A percentile compares a stretch with the other conserved stretches of the same genome.
These are phyloP conservation scores for Wickerhamomyces bisporus DNA, from an alignment of 805 yeast species.

Conservation along the genomic window DNA sequence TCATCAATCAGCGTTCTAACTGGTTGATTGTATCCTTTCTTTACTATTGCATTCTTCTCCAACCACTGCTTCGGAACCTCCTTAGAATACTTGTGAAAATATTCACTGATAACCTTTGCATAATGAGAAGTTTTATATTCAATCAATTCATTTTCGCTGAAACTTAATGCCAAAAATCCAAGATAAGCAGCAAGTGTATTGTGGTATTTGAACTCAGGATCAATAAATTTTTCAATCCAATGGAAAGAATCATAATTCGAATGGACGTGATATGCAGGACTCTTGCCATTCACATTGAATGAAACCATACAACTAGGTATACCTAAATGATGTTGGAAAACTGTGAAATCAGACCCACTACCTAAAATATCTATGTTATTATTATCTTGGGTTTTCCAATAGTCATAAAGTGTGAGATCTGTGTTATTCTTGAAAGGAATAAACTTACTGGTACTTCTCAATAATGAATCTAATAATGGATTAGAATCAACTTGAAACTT, in stretches of 20 bases:
- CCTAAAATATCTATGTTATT: slow-evolving; percentile 38
- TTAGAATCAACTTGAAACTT: slow-evolving; percentile 43
- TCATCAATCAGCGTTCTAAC: too few species aligned
- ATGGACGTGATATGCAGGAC: slow-evolving; percentile 44
- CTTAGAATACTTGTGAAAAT: slow-evolving; percentile 26
- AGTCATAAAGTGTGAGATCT: slow-evolving; percentile 39
- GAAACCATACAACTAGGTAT: slow-evolving; percentile 56
- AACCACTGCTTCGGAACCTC: slow-evolving; percentile 29
- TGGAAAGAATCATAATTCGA: slow-evolving; percentile 53
- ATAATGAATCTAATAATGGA: slow-evolving; percentile 47
- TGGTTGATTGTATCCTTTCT: too few species aligned
- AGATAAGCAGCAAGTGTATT: slow-evolving; percentile 53
- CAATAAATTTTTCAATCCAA: slow-evolving; percentile 51
- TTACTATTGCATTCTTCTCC: too few species aligned
- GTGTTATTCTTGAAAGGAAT: slow-evolving; percentile 38
- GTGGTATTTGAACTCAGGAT: slow-evolving; percentile 49
- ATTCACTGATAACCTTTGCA: slow-evolving; percentile 34
- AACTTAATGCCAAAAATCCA: slow-evolving; percentile 47
- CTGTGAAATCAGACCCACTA: slow-evolving; percentile 50
- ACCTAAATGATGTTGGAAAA: slow-evolving; percentile 63
- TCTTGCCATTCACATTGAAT: slow-evolving; percentile 28
- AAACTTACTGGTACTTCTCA: slow-evolving; percentile 40
- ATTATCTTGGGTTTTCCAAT: slow-evolving; percentile 35
- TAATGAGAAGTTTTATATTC: slow-evolving; percentile 43
- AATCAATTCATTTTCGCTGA: slow-evolving; percentile 55